phyloP scores from a whole-genome alignment of 1,284 basidiomycete species.

The Rhodotorula sp. region DNA sequence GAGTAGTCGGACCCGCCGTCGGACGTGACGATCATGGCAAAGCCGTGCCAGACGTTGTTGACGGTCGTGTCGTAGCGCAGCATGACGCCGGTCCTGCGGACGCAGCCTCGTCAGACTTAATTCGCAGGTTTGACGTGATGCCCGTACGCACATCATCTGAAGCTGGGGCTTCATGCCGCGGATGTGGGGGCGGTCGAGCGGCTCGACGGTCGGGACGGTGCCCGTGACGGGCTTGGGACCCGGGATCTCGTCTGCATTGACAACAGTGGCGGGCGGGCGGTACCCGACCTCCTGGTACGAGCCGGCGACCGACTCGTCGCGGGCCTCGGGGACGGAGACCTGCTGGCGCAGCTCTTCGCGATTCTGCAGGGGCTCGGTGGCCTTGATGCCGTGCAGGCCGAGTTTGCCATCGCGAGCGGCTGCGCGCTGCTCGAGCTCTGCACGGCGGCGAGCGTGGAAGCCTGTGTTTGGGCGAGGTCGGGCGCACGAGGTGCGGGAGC shows the following conservation, averaged over 20 bases:
- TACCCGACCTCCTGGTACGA: slow-evolving; percentile 6
- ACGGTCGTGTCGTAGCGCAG: slow-evolving; percentile 75
- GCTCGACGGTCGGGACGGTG: slow-evolving; percentile 17
- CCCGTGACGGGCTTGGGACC: slow-evolving; percentile 10
- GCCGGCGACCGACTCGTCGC: slow-evolving; percentile 14
- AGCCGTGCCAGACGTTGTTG: slow-evolving; percentile 74
- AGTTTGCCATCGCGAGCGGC: slow-evolving; percentile 26
- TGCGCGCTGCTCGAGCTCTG: slow-evolving; percentile 22
- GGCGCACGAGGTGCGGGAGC: too few species aligned
- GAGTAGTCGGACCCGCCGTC: slow-evolving; percentile 30
- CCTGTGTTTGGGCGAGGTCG: slow-evolving; percentile 6
- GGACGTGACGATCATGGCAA: slow-evolving; percentile 50
- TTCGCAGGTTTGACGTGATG: too few species aligned
- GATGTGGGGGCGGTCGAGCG: slow-evolving; percentile 8
- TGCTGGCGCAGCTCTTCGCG: not conserved
- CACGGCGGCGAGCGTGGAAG: slow-evolving; percentile 38
- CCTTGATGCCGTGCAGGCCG: slow-evolving; percentile 20
- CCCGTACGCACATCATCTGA: slow-evolving; percentile 29
- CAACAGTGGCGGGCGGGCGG: not conserved
- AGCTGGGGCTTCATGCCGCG: slow-evolving; percentile 68
- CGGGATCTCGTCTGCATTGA: slow-evolving; percentile 11
- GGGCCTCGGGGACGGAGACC: slow-evolving; percentile 5
- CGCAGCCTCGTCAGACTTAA: not conserved
- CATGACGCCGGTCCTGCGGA: slow-evolving; percentile 13
- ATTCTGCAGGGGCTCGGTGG: slow-evolving; percentile 26